These are phyloP conservation scores for Helminthosporium solani DNA, from an alignment of 2,329 filamentous ascomycete genomes.

Conservation along the genomic window DNA sequence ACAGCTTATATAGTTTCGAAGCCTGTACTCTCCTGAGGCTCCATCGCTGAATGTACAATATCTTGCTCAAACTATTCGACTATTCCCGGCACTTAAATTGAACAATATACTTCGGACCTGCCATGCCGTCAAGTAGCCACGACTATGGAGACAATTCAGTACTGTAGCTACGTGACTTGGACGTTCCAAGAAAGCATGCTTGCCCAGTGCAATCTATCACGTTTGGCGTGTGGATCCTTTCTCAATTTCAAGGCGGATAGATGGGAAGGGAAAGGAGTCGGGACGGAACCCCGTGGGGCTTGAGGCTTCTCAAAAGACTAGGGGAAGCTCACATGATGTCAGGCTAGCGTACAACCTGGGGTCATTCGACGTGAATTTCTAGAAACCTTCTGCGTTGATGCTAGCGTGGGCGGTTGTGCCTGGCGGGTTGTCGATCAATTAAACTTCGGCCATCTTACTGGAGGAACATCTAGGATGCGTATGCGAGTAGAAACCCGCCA, in stretches of 20 bases:
- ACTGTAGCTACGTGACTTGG: constrained; percentile 6
- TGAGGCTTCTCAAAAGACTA: constrained; percentile 8
- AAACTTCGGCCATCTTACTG: constrained; percentile 10
- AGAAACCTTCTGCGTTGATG: constrained; percentile 10
- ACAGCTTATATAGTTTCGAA: constrained; percentile 4
- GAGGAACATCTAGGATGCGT: constrained; percentile 8
- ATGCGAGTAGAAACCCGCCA: background rate
- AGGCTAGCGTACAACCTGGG: background rate
- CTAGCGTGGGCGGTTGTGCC: constrained; percentile 6
- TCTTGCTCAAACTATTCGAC: background rate
- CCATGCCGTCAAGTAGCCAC: constrained; percentile 5
- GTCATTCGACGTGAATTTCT: constrained; percentile 1
- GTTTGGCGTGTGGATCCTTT: constrained; percentile 2
- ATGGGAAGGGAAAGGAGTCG: constrained; percentile 10
- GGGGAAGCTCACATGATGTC: constrained; percentile 1
- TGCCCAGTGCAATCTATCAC: constrained; percentile 9
- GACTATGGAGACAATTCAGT: constrained; percentile 1
- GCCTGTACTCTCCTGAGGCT: background rate
- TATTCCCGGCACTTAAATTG: constrained; percentile 1
- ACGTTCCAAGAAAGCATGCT: background rate
- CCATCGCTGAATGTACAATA: background rate
- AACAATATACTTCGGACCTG: constrained; percentile 11
- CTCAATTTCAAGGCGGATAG: background rate
- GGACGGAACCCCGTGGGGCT: constrained; percentile 10
- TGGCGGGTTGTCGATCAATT: constrained; percentile 1